A percentile compares a stretch with the other conserved stretches of the same genome.
phyloP scores from a whole-genome alignment of 2,329 filamentous ascomycete genomes.

The Taxawa tesnikishii region DNA sequence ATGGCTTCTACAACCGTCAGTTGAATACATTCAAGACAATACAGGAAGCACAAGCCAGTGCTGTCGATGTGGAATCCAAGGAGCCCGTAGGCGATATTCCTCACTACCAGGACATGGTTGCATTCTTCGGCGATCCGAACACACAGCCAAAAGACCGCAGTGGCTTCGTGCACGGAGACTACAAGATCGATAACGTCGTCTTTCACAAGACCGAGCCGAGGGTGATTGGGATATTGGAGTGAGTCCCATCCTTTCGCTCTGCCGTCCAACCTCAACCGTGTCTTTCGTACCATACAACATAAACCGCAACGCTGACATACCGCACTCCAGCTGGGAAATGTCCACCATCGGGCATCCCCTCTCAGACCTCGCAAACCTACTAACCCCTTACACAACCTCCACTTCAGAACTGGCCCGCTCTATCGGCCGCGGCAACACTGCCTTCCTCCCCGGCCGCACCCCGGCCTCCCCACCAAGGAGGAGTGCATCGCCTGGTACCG shows the following conservation, averaged over 20 bases:
- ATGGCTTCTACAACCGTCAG: constrained; percentile 77
- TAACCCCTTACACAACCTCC: constrained; percentile 34
- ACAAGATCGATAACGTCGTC: constrained; percentile 58
- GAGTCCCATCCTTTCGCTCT: constrained; percentile 1
- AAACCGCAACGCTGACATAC: constrained; percentile 2
- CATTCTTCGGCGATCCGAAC: constrained; percentile 59
- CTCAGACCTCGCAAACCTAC: constrained; percentile 76
- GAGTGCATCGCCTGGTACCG: constrained; percentile 55
- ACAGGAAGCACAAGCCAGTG: constrained; percentile 62
- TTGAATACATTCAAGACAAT: constrained; percentile 72
- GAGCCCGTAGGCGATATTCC: constrained; percentile 70
- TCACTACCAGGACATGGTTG: constrained; percentile 66
- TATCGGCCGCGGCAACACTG: constrained; percentile 28
- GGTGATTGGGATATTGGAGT: constrained; percentile 83
- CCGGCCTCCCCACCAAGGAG: constrained; percentile 51
- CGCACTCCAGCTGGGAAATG: constrained; percentile 68
- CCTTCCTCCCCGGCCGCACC: constrained; percentile 50
- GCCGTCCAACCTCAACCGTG: no score
- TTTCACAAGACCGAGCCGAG: constrained; percentile 81
- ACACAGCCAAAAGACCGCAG: constrained; percentile 66
- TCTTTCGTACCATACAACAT: neutral
- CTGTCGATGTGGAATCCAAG: constrained; percentile 64
- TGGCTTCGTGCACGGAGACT: constrained; percentile 85
- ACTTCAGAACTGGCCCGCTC: constrained; percentile 22
- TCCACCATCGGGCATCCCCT: constrained; percentile 93